Conservation (phyloP, 2,329 filamentous ascomycete genomes). For the Escovopsis sp. region DNA sequence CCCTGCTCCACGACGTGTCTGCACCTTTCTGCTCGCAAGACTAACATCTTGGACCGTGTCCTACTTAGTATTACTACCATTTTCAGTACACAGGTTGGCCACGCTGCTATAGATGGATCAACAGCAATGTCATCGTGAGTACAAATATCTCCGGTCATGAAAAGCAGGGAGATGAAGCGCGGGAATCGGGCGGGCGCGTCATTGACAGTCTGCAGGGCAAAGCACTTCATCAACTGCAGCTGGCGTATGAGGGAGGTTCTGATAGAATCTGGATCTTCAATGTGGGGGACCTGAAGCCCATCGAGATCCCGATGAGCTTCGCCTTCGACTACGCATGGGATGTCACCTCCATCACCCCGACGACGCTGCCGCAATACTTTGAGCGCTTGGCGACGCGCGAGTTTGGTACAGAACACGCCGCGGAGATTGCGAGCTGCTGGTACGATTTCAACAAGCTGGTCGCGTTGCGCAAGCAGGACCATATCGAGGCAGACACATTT, state of each 20-base stretch:
- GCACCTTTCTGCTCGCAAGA: conserved; percentile 1
- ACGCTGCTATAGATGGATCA: conserved; percentile 45
- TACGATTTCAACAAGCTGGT: conserved; percentile 34
- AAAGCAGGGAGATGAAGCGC: not conserved
- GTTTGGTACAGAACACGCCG: conserved; percentile 30
- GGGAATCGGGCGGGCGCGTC: no score
- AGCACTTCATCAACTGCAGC: conserved; percentile 35
- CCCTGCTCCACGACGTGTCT: not conserved
- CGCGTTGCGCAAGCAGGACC: conserved; percentile 43
- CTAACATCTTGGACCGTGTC: no score
- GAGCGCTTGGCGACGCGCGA: conserved; percentile 31
- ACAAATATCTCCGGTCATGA: accelerated
- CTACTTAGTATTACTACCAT: conserved; percentile 31
- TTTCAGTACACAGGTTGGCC: conserved; percentile 48
- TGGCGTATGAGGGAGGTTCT: conserved; percentile 32
- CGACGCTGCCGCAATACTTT: conserved; percentile 26
- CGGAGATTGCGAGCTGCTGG: conserved; percentile 32
- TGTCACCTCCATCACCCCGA: conserved; percentile 26
- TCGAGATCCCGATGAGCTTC: conserved; percentile 39
- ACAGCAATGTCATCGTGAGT: conserved; percentile 39
- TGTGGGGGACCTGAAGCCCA: conserved; percentile 44
- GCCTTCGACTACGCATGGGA: conserved; percentile 43
- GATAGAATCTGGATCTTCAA: conserved; percentile 47
- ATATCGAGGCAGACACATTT: conserved; percentile 40
- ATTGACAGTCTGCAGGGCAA: conserved; percentile 14